Evolutionary conservation across 345 rosid genomes (phyloP), one percentile per base, ranked within the genome.

Genomic region (Litchi chinensis): DNA sequence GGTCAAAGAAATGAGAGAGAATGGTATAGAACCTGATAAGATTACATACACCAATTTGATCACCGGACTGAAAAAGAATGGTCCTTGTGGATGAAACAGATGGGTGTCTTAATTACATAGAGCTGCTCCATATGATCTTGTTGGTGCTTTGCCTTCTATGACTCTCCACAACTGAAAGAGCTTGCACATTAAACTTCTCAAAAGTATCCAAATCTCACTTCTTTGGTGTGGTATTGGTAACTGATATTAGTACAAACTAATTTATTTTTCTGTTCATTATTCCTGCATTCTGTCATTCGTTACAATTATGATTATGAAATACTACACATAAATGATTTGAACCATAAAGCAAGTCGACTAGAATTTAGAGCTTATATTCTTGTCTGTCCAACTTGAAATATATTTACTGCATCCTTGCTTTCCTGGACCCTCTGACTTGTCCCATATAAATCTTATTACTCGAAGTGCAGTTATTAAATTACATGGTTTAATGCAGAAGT

Each of bases 41-140:
- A 89, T 88, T 78, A 95, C 97, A 32, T 92, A 88, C 84, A 79
- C 80, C 81, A 93, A 90, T 91, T 50, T 95, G 87, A 86, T 93
- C 68, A 77, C 85, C 59, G 97, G 95, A 52, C 80, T 93, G 80
- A 91, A 77, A 57, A 92, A 75, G 85, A 95, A 95, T 95, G 98
- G 98, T 95, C 98, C 64, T 89, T 95, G 90, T 93, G 98, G 98
- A 89, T 92, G 94, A 95, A 93, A 82, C 98, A 95, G 86, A 81
- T 91, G 89, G 93, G 90, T 76, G 71, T 93, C 74, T 84, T 83
- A 79, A 78, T 21, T 73, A 16, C 56, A 70, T 44, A 40, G 21
- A 50, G n/a, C 46, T 54, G 43, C 54, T 73, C 21, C 26, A 43
- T 10, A 32, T 73, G 21, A 50, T 24, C 56, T 41, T 70, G 64